phyloP scores from a whole-genome alignment of 179 eudicot species.

The Beta macrorhiza region DNA sequence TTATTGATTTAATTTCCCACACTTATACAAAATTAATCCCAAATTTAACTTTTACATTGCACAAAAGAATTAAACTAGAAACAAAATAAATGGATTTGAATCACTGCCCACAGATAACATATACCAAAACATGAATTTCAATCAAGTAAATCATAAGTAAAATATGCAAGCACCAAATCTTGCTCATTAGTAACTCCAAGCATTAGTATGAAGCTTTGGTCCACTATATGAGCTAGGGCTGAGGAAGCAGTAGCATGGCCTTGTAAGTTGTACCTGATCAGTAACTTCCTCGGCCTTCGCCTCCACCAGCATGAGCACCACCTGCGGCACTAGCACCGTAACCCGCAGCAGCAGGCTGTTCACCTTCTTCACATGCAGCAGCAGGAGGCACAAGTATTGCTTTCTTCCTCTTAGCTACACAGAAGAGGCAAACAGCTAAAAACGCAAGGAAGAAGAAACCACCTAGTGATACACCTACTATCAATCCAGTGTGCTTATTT shows the following conservation, averaged over 20 bases:
- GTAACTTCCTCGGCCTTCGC: background rate
- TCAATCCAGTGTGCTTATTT: background rate
- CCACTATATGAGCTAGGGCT: too few species aligned
- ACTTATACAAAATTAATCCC: background rate
- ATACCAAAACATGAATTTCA: background rate
- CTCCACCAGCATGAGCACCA: background rate
- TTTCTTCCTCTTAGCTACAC: slow-evolving; percentile 16
- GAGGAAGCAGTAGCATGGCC: background rate
- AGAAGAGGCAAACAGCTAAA: slow-evolving; percentile 15
- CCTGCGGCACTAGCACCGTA: background rate
- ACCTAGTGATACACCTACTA: slow-evolving; percentile 15
- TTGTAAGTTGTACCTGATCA: background rate
- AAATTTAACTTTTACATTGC: background rate
- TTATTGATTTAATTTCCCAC: too few species aligned
- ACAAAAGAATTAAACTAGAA: too few species aligned
- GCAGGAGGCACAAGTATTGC: background rate
- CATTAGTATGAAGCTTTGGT: background rate
- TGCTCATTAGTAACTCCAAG: background rate
- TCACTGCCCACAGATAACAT: background rate
- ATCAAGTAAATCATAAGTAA: background rate
- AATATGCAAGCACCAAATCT: background rate
- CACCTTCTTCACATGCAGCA: background rate
- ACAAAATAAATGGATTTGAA: background rate
- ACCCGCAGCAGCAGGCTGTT: background rate
- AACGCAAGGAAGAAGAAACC: slow-evolving; percentile 25